A percentile compares a stretch with the other conserved stretches of the same genome.
Evolutionary conservation across 148 eudicot species (phyloP).

Genomic region (Rhododendron mucronatum): DNA sequence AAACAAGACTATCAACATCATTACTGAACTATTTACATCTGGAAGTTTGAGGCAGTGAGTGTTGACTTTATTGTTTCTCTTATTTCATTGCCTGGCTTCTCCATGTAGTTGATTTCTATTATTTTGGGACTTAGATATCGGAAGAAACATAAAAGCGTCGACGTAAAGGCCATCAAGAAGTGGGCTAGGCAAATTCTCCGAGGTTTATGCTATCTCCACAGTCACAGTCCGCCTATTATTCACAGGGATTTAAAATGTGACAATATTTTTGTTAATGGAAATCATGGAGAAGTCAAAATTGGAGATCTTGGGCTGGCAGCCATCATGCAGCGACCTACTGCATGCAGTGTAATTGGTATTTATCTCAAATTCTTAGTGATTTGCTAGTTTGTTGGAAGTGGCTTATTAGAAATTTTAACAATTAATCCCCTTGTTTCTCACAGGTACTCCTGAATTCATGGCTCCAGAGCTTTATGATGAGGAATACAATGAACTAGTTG

Average conservation of each 20-base stretch:
- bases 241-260: constrained; percentile 88
- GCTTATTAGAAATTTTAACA: background rate
- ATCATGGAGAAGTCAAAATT: constrained; percentile 76
- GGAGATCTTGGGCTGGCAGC: constrained; percentile 90
- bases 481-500: constrained; percentile 74
- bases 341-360: constrained; percentile 70
- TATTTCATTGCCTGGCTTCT: background rate
- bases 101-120: background rate
- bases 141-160: constrained; percentile 58
- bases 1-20: constrained; percentile 68
- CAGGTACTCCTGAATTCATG: constrained; percentile 96
- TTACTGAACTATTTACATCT: constrained; percentile 75
- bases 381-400: background rate
- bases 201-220: constrained; percentile 70
- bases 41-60: constrained; percentile 88
- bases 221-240: constrained; percentile 64
- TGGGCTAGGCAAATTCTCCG: constrained; percentile 85
- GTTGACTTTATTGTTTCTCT: background rate
- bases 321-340: constrained; percentile 57
- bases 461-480: constrained; percentile 96
- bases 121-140: constrained; percentile 47
- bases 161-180: constrained; percentile 65
- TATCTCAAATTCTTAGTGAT: background rate
- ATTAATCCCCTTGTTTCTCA: background rate
- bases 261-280: constrained; percentile 82